A percentile compares a stretch with the other conserved stretches of the same genome.
Evolutionary conservation across 441 rosid species (phyloP).

Genomic region (Brassica hybrid): DNA sequence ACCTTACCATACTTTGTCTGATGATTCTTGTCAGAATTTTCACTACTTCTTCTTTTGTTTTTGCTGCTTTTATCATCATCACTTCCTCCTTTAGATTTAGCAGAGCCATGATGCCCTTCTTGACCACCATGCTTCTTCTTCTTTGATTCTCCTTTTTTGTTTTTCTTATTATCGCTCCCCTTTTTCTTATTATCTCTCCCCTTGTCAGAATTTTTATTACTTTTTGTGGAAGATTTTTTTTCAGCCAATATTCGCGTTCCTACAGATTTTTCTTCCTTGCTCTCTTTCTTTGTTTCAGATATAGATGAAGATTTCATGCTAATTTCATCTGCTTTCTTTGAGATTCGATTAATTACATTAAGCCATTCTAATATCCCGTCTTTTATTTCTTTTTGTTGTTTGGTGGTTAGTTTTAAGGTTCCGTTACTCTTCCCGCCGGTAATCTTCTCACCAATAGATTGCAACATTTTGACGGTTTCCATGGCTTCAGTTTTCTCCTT

Average conservation of each 20-base stretch:
- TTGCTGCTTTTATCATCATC: background rate
- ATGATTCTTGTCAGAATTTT: background rate
- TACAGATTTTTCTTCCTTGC: conserved; percentile 2
- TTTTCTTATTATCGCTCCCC: background rate
- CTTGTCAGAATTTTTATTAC: background rate
- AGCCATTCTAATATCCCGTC: conserved; percentile 23
- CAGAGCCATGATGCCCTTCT: background rate
- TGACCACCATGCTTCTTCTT: background rate
- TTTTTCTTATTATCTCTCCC: background rate
- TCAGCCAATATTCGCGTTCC: background rate
- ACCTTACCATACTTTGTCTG: background rate
- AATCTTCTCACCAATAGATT: conserved; percentile 19
- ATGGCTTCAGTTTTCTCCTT: conserved; percentile 19
- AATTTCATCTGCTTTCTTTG: conserved; percentile 4
- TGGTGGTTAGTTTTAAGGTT: conserved; percentile 4
- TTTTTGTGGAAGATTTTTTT: background rate
- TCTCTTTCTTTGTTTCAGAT: background rate
- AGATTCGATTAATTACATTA: conserved; percentile 9
- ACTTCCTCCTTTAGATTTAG: conserved; percentile 3
- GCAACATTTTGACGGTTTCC: conserved; percentile 12
- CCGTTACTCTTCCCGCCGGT: background rate
- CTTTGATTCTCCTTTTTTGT: conserved; percentile 15
- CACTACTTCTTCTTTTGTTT: background rate
- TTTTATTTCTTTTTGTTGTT: conserved; percentile 26
- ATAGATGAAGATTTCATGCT: background rate